Evolutionary conservation across 805 yeast species (phyloP), one percentile per base, ranked within the genome.

Genomic region (Saccharomycopsis fodiens): DNA sequence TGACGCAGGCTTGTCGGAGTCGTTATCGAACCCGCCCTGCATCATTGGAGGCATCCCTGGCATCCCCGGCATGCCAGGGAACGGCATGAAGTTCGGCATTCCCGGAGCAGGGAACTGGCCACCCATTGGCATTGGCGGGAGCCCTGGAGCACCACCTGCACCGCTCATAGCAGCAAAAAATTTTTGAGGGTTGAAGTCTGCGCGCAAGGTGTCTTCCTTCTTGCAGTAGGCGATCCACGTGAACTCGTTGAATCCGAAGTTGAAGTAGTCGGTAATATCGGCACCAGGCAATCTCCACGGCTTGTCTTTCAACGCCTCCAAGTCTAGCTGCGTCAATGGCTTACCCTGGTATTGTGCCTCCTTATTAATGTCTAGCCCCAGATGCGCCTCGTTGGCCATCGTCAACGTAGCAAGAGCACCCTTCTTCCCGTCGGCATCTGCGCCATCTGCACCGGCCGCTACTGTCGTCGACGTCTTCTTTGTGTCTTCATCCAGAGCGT

Each of bases 221-320:
- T 80, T 71, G 55, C 96, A 80, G 64, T 93, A 93, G 20, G 89
- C 87, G 45, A 84, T 79, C 99, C 99, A 93, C 13, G 97, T 84
- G 54, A 85, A 75, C 66, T 93, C 99, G 60, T 93, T 95, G 59
- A 93, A 93, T 1, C 98, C 98, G 58, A 79, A 93, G 65, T 93
- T 93, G 71, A 93, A 93, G 63, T 88, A 94, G 62, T 93, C 97
- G 5, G 95, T 76, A 35, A 86, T 66, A 64, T 93, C 97, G 3
- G 96, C 95, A 32, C 97, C 98, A 1, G 97, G 97, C 53, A 85
- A 79, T 59, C 98, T 76, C 99, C 99, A 93, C 6, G 99, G 99
- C 66, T 94, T 94, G 54, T 88, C 95, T 53, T 85, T 87, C 41
- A 89, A 66, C 44, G 80, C 82, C 50, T 83, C 91, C 8, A 91